A percentile compares a stretch with the other conserved stretches of the same genome.
Conservation (phyloP, 2,329 filamentous ascomycete species). For the Seiridium cupressi region DNA sequence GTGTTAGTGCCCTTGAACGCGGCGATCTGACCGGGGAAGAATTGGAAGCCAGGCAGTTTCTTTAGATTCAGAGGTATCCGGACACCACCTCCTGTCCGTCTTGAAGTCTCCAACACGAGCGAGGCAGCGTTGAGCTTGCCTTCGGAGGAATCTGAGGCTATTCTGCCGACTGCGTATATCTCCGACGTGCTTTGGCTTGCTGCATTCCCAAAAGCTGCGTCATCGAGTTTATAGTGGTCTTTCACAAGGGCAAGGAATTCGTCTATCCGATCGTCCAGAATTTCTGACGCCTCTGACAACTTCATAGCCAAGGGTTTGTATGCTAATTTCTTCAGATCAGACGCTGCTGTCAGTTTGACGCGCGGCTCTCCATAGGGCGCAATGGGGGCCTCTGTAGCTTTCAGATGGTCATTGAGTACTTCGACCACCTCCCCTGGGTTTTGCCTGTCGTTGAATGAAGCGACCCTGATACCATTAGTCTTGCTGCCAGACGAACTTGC, state of each 20-base stretch:
- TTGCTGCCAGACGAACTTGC: not conserved
- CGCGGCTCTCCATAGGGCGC: conserved; percentile 73
- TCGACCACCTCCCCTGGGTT: conserved; percentile 83
- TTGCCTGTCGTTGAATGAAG: conserved; percentile 71
- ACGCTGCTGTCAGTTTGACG: conserved; percentile 80
- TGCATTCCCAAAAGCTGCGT: conserved; percentile 82
- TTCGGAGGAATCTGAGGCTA: conserved; percentile 83
- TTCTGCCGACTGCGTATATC: conserved; percentile 85
- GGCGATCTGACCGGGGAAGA: conserved; percentile 94
- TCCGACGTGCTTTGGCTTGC: conserved; percentile 81
- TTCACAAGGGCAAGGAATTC: conserved; percentile 76
- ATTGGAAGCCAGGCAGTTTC: conserved; percentile 66
- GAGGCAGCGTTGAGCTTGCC: conserved; percentile 84
- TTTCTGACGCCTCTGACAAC: conserved; percentile 85
- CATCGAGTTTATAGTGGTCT: conserved; percentile 72
- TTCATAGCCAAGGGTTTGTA: conserved; percentile 97
- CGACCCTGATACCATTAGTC: conserved; percentile 35
- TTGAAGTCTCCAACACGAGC: conserved; percentile 83
- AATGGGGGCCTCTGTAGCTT: conserved; percentile 65
- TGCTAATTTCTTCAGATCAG: conserved; percentile 83
- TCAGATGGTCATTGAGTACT: conserved; percentile 75
- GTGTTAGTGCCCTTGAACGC: conserved; percentile 85
- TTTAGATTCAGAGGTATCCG: conserved; percentile 79
- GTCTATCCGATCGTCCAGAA: conserved; percentile 93
- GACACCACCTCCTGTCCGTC: conserved; percentile 77